Base-by-base conservation (phyloP, 1,139 yeast genomes). In the Martiniozyma asiatica region DNA sequence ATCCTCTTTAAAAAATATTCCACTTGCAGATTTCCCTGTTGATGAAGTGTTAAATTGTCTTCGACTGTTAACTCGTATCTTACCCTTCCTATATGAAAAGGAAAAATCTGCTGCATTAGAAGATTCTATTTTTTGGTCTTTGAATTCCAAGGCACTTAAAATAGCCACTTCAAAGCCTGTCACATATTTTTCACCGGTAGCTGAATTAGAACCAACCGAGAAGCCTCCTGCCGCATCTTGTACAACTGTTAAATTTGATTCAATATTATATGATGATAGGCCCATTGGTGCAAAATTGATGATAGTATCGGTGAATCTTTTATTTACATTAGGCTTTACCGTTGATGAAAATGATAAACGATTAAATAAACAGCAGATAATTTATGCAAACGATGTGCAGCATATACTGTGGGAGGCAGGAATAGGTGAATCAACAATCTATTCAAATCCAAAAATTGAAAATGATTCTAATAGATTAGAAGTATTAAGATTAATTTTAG, bases 371-470 rank as follows among this genome's bases (percentile, higher is more conserved):
- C 40, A 23, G 13, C 32, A 14, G 30, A 11, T 9, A 11, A 11
- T 27, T 4, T 18, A 21, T 23, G 36, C 31, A 6, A 37, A 42
- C 30, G 42, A 45, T 38, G 50, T 57, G 33, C 33, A 54, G 22
- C 55, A 59, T 37, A 42, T 47, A 41, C 43, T 76, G 3, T 81
- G 93, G 94, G 92, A 80, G 43, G 72, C 81, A 0, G 94, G 94
- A 2, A 63, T 82, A 24, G 92, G 85, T 0, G 50, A 50, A 2
- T 40, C 53, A 9, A 57, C 61, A 4, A 26, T 25, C 31, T 61
- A 65, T 36, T 48, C 58, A 7, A 45, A 58, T 1, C 70, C 78
- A 0, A 59, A 65, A 31, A 58, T 70, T 4, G 60, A 65, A 8
- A 45, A 71, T 25, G 92, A 81, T 39, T 54, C 73, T 18, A 73